These are phyloP conservation scores for Ogataea parapolymorpha DNA, from an alignment of 805 yeast species.

Conservation along the genomic window DNA sequence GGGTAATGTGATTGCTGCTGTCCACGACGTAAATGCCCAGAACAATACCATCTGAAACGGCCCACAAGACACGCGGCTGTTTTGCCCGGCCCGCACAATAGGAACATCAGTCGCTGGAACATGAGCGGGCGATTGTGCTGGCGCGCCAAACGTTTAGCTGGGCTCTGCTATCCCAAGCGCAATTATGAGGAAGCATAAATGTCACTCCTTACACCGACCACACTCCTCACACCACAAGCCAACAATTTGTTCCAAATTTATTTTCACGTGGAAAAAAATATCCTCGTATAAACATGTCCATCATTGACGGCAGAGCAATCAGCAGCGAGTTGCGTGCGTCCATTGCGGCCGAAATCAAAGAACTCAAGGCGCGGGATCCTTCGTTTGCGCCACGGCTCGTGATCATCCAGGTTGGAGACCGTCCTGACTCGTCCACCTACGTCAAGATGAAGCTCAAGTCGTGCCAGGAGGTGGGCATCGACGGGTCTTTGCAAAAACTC, in stretches of 20 bases:
- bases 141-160: too few relatives aligned
- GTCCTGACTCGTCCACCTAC: conserved; percentile 90
- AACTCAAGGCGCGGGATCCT: conserved; percentile 40
- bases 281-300: conserved; percentile 21
- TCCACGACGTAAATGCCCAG: not conserved
- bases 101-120: too few relatives aligned
- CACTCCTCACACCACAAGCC: conserved; percentile 2
- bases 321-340: conserved; percentile 45
- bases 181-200: too few relatives aligned
- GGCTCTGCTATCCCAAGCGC: too few relatives aligned
- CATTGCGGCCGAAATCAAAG: conserved; percentile 48
- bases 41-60: not conserved
- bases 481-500: conserved; percentile 61
- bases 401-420: conserved; percentile 83
- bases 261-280: conserved; percentile 6
- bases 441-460: conserved; percentile 91
- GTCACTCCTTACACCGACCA: not conserved
- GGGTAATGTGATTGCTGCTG: conserved; percentile 1
- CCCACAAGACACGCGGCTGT: not conserved
- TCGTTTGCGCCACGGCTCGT: conserved; percentile 73
- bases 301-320: conserved; percentile 61
- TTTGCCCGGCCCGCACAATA: too few relatives aligned
- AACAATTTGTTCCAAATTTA: conserved; percentile 1
- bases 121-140: too few relatives aligned
- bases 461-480: conserved; percentile 76